Base-by-base conservation (phyloP, 2,329 filamentous ascomycete species). In the Scleromitrula shiraiana region DNA sequence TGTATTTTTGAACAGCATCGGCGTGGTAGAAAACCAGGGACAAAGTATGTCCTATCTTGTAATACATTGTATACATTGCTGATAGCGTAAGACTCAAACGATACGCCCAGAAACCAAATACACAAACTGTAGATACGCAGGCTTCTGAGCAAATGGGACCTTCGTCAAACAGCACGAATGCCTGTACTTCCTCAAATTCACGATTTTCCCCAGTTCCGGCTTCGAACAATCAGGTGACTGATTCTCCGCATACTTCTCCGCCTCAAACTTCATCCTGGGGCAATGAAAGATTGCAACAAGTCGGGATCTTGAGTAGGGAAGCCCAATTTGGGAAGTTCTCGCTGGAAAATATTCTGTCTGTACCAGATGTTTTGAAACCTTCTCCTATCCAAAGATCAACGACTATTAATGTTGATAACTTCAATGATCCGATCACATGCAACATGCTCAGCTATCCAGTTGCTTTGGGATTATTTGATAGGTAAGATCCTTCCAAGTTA, bases 1-100 rank as follows among this genome's bases (percentile, higher is more conserved):
- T 70, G 67, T 48, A 55, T 67, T 5, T 68, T 66, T 47, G 62
- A 65, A 46, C 58, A 66, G 41, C 68, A 70, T 54, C 64, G 64
- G 6, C 64, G 67, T 19, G 67, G 68, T 8, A 61, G 68, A 10
- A 69, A 68, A 48, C 62, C 61, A 1, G 66, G 64, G 1, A 63
- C 66, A 26, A 64, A 58, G 65, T 67, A 30, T 15, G 5, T 3
- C n/a, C 8, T 4, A 32, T n/a, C 12, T 19, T 5, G 10, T 7
- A 9, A 5, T 14, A 6, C 41, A 35, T 12, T 8, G 7, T 0
- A n/a, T n/a, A n/a, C n/a, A n/a, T n/a, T n/a, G n/a, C n/a, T n/a
- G n/a, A n/a, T n/a, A 8, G 12, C 7, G 14, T 8, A 12, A 43
- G 41, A 22, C 32, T 43, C 32, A 43, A 33, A 17, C 41, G 41